Evolutionary conservation across 2,329 filamentous ascomycete species (phyloP), one percentile per base, ranked within the genome.

Genomic region (Shiraia sp.): DNA sequence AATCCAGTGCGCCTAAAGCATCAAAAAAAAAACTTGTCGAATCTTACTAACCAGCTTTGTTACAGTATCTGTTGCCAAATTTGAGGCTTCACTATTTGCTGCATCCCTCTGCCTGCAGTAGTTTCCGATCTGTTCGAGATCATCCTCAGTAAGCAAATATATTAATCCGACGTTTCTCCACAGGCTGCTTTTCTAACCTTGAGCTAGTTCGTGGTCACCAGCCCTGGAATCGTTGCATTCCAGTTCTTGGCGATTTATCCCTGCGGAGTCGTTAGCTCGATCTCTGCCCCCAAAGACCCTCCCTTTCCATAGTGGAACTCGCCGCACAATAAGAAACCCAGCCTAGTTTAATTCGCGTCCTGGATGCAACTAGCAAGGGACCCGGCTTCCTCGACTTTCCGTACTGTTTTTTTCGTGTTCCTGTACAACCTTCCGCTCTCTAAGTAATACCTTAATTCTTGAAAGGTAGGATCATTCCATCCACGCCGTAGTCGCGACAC

Each of bases 201-300:
- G 62, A 38, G 47, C 43, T 56, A 67, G 62, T 51, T 50, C 53
- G 60, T 57, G 58, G 63, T 68, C 65, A 62, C 66, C 65, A 63
- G 56, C 53, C 55, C 58, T 61, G 65, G 55, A 60, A 63, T 64
- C 60, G 65, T 61, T 61, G 67, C 70, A 74, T 74, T 74, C 69
- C 65, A 71, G 65, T 59, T 68, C 65, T 68, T 66, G 65, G 69
- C 65, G 61, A 65, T 61, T 56, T 53, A 63, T 63, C 61, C 51
- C 61, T 56, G 74, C 65, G 74, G 75, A 77, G 73, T 72, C 75
- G 75, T 78, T 78, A 75, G 72, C 69, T 77, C 75, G 75, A 74
- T 72, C 68, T 78, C 73, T 77, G 69, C 74, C 67, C 38, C 46
- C 39, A 47, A 53, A 43, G 46, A 51, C 50, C 48, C 59, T 61